These are phyloP conservation scores for Inga oerstediana DNA, from an alignment of 306 rosid genomes.

Conservation along the genomic window DNA sequence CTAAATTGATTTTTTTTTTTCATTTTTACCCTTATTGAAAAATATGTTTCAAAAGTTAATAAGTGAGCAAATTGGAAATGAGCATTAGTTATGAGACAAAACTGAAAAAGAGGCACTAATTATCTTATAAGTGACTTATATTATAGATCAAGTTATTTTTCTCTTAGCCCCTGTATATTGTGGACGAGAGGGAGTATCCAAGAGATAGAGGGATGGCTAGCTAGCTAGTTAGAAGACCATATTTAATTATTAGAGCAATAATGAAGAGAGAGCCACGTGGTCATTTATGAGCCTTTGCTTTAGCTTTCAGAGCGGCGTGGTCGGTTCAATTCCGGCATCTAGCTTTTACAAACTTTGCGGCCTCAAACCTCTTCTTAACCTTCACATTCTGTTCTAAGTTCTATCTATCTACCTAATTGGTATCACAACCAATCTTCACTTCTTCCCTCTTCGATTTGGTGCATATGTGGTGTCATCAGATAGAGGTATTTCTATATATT, in stretches of 20 bases:
- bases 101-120: too few relatives aligned
- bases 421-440: background rate
- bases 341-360: constrained; percentile 45
- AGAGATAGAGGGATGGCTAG: constrained; percentile 29
- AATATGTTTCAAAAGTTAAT: too few relatives aligned
- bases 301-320: constrained; percentile 71
- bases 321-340: constrained; percentile 95
- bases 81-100: too few relatives aligned
- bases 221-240: constrained; percentile 4
- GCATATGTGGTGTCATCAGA: background rate
- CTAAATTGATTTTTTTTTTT: too few relatives aligned
- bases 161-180: too few relatives aligned
- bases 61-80: too few relatives aligned
- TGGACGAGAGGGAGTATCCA: background rate
- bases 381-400: constrained; percentile 13
- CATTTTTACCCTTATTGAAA: too few relatives aligned
- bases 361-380: constrained; percentile 40
- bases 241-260: constrained; percentile 49
- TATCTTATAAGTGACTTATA: too few relatives aligned
- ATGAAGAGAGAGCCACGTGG: constrained; percentile 66
- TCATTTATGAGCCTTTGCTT: constrained; percentile 59
- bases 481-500: background rate
- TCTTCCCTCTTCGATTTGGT: constrained; percentile 20
- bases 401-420: background rate
- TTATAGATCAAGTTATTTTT: too few relatives aligned